Evolutionary conservation across 805 yeast species (phyloP).

Genomic region (Cyberlindnera misumaiensis): DNA sequence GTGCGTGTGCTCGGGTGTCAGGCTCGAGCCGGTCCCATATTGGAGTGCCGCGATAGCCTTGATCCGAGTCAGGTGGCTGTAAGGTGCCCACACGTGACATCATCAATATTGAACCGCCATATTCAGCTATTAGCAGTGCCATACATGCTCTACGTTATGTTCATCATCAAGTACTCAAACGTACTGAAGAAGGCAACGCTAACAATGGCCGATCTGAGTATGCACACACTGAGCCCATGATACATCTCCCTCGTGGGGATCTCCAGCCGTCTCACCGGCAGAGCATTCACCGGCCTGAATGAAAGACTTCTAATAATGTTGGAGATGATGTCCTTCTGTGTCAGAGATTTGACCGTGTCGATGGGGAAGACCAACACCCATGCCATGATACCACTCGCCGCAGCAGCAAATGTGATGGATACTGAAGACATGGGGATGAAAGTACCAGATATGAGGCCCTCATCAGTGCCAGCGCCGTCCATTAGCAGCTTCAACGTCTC

Average conservation of each 20-base stretch:
- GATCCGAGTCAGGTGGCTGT: too few relatives aligned
- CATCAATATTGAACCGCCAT: too few relatives aligned
- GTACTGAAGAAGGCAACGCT: conserved; percentile 71
- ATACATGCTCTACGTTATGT: conserved; percentile 37
- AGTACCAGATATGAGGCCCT: conserved; percentile 29
- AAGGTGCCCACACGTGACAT: too few relatives aligned
- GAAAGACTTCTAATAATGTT: conserved; percentile 53
- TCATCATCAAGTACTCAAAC: conserved; percentile 61
- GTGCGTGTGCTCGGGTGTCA: too few relatives aligned
- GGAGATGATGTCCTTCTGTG: conserved; percentile 67
- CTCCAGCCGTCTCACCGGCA: conserved; percentile 25
- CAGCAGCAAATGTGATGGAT: conserved; percentile 67
- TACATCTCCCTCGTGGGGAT: conserved; percentile 50
- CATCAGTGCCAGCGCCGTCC: conserved; percentile 16
- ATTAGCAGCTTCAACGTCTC: conserved; percentile 60
- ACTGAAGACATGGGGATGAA: conserved; percentile 28
- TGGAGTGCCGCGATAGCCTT: too few relatives aligned
- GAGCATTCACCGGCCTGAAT: conserved; percentile 32
- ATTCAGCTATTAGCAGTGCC: too few relatives aligned
- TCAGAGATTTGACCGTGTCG: conserved; percentile 71
- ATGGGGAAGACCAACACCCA: conserved; percentile 76
- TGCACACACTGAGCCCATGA: conserved; percentile 71
- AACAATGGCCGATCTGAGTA: conserved; percentile 61
- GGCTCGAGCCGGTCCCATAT: too few relatives aligned
- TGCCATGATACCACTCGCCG: conserved; percentile 64